These are phyloP conservation scores for Daphne laureola DNA, from an alignment of 441 rosid genomes.

Conservation along the genomic window DNA sequence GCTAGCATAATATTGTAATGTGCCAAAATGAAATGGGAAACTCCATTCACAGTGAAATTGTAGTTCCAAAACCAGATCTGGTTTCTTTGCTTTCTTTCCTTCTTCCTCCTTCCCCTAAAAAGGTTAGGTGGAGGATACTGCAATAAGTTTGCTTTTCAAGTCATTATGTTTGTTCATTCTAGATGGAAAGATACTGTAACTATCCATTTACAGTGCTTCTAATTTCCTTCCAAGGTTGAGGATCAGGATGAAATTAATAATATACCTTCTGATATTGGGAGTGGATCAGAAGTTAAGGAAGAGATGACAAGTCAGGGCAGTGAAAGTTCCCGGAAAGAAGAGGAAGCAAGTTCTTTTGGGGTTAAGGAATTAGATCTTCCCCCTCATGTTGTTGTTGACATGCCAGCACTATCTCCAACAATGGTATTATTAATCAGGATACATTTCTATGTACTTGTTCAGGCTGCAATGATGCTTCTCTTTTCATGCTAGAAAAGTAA, in stretches of 20 bases:
- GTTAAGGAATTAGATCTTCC: slow-evolving; percentile 51
- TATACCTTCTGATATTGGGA: slow-evolving; percentile 39
- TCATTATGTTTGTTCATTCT: slow-evolving; percentile 8
- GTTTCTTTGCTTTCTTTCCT: no score
- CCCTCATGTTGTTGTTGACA: slow-evolving; percentile 72
- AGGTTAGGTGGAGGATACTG: no score
- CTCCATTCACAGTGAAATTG: no score
- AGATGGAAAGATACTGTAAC: slow-evolving; percentile 15
- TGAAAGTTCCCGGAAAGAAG: slow-evolving; percentile 27
- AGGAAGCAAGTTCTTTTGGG: slow-evolving; percentile 35
- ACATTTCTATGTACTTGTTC: slow-evolving; percentile 15
- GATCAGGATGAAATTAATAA: slow-evolving; percentile 69
- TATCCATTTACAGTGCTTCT: no score
- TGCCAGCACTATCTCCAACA: slow-evolving; percentile 99
- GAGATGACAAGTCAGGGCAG: slow-evolving; percentile 35
- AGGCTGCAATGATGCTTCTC: slow-evolving; percentile 15
- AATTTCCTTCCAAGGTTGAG: slow-evolving; percentile 53
- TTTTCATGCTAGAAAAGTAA: slow-evolving; percentile 14
- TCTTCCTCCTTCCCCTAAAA: no score
- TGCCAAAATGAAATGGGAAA: no score
- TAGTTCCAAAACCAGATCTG: no score
- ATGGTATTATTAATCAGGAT: slow-evolving; percentile 47
- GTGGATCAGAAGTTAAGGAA: slow-evolving; percentile 42
- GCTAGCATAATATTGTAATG: no score
- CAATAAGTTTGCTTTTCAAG: slow-evolving; percentile 13